A percentile compares a stretch with the other conserved stretches of the same genome.
Conservation (phyloP, 2,329 filamentous ascomycete genomes). For the Verticillium tricorpus region DNA sequence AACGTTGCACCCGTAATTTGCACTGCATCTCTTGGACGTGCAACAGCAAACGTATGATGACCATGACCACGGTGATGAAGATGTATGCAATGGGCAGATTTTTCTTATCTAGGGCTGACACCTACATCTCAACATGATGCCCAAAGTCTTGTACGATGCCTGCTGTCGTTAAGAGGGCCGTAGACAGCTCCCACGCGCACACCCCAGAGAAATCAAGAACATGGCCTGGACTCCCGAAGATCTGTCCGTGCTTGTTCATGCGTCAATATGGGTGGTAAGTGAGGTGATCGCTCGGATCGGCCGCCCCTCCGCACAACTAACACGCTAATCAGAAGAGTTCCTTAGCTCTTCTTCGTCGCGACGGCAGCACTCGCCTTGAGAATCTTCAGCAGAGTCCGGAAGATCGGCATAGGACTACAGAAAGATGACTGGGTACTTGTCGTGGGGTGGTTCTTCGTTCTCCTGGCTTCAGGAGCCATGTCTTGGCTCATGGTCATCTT, state of each 20-base stretch:
- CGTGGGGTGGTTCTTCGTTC: conserved; percentile 19
- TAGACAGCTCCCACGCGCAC: no score
- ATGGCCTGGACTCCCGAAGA: conserved; percentile 1
- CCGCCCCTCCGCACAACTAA: background rate
- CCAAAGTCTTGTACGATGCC: no score
- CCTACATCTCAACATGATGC: background rate
- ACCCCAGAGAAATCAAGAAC: background rate
- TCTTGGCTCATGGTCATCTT: conserved; percentile 7
- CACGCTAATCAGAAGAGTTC: background rate
- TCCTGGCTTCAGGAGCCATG: conserved; percentile 13
- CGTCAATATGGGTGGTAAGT: conserved; percentile 7
- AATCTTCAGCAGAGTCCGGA: conserved; percentile 17
- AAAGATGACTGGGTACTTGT: conserved; percentile 26
- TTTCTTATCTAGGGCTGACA: background rate
- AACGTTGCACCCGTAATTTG: background rate
- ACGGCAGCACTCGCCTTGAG: background rate
- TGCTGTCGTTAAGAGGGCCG: no score
- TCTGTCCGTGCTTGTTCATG: background rate
- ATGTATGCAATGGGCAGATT: background rate
- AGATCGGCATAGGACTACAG: conserved; percentile 19
- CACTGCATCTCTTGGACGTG: background rate
- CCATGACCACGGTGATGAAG: background rate
- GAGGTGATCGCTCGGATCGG: background rate
- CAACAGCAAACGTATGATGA: background rate
- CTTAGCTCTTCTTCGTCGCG: background rate